Evolutionary conservation across 148 eudicot species (phyloP), one percentile per base, ranked within the genome.

Genomic region (Camellia sinensis): DNA sequence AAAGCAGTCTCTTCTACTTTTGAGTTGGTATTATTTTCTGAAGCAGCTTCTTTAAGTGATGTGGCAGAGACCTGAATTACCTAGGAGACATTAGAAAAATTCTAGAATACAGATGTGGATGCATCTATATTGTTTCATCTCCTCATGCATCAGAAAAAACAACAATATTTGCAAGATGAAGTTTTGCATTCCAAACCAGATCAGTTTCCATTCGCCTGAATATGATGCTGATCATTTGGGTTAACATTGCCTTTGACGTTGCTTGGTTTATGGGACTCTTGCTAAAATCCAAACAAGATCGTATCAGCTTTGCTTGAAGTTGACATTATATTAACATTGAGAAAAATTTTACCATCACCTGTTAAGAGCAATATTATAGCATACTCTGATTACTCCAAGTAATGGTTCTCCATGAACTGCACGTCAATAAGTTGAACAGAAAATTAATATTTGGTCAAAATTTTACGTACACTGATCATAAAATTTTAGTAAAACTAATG

Each of bases 221-320:
- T 76, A 88, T 79, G 75, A 94, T 92, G 90, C 92, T 97, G 85
- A 97, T 93, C 98, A 94, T 97, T 81, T 97, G 99, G 67, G 98
- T 97, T 87, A 97, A 64, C 99, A 97, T 97, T 65, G 99, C 99
- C 88, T 97, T 97, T 79, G 99, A 89, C 45, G 99, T 97, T 68
- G 91, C 97, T 92, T 97, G 99, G 86, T 97, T 97, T 77, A 92
- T 85, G 46, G 94, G 94, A 84, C 99, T 97, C 88, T 97, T 97
- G 90, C 98, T 97, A 90, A 62, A 76, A 85, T 76, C 79, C 69
- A 67, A 69, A 71, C 46, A 15, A 45, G 71, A 69, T 53, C 72
- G 29, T 59, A 52, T 80, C 70, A 74, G 65, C 79, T 65, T 59
- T 43, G 73, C 46, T 7, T 44, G 29, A 41, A 56, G 48, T 60